Base-by-base conservation (phyloP, 2,329 filamentous ascomycete genomes). In the Diaporthe helianthi region DNA sequence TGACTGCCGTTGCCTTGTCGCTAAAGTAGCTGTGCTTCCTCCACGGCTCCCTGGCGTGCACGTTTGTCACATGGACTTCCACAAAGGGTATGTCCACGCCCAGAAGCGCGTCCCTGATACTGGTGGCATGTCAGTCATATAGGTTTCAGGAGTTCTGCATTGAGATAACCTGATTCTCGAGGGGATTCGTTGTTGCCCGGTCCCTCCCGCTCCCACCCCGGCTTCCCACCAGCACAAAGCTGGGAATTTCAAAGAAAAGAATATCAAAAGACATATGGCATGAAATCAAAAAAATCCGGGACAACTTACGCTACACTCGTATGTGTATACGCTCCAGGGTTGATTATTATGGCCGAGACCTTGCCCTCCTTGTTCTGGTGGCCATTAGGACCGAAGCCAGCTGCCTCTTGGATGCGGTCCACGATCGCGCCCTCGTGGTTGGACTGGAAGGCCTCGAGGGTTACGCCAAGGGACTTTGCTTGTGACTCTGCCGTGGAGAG, bases 341-440 rank as follows among this genome's bases (percentile, higher is more conserved):
- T 94, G 81, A 94, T 93, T 75, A 94, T 81, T 73, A 92, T 87
- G 72, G 85, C 90, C 71, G 92, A 89, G 24, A 88, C 80, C 1
- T 81, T 81, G 2, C 76, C 76, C 31, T 38, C 31, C 22, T 46
- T 54, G 19, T 47, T 49, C 13, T 12, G 51, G 29, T 65, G n/a
- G 15, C 53, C 60, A 8, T 67, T 65, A 46, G 72, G 71, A 2
- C 70, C 69, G 65, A 74, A 72, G 7, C 79, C 81, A 1, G 89
- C 85, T 0, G 90, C 90, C 22, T 84, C 84, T 67, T 94, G 92
- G 73, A 95, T 91, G 71, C 90, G 86, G 80, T 93, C 91, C 70
- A 93, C 83, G 71, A 93, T 87, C 36, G 87, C 88, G 67, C 92
- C 92, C 79, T 95, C 92, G 77, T 92, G 89, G 80, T 94, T 95